phyloP scores from a whole-genome alignment of 768 basidiomycete species.

The Hericium coralloides region DNA sequence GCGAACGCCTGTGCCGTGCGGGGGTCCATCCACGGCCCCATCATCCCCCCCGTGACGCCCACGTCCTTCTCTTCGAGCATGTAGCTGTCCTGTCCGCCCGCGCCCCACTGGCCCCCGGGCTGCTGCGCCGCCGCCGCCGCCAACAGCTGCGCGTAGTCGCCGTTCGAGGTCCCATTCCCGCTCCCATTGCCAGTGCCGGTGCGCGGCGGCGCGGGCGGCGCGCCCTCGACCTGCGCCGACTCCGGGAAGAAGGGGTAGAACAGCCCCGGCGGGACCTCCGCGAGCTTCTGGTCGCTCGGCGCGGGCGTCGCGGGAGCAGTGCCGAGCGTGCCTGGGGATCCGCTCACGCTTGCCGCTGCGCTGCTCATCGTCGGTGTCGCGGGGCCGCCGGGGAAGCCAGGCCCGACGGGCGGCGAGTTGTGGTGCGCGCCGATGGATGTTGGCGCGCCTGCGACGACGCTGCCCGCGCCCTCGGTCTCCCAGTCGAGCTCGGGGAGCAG shows the following conservation, averaged over 20 bases:
- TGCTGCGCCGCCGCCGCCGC: slow-evolving; percentile 55
- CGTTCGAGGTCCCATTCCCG: slow-evolving; percentile 12
- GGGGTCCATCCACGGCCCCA: background rate
- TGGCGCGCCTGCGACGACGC: slow-evolving; percentile 4
- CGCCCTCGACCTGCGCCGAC: slow-evolving; percentile 4
- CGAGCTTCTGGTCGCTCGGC: slow-evolving; percentile 30
- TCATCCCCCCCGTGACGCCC: background rate
- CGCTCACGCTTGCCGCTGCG: slow-evolving; percentile 6
- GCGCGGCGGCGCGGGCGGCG: background rate
- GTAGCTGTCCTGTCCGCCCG: slow-evolving; percentile 51
- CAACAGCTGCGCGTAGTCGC: slow-evolving; percentile 46
- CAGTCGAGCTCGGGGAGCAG: slow-evolving; percentile 37
- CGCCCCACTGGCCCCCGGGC: slow-evolving; percentile 44
- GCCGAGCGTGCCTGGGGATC: background rate
- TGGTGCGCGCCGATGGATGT: slow-evolving; percentile 10
- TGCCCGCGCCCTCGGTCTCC: slow-evolving; percentile 29
- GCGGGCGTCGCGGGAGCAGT: slow-evolving; percentile 2
- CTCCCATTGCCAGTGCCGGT: slow-evolving; percentile 5
- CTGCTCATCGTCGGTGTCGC: slow-evolving; percentile 12
- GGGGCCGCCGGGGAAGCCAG: slow-evolving; percentile 23
- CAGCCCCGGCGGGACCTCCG: slow-evolving; percentile 56
- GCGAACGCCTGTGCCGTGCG: slow-evolving; percentile 2
- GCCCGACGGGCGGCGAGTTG: slow-evolving; percentile 25
- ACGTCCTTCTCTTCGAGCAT: slow-evolving; percentile 60
- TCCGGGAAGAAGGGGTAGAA: slow-evolving; percentile 81